phyloP scores from a whole-genome alignment of 2,329 filamentous ascomycete genomes.

The Blastomyces parvus region DNA sequence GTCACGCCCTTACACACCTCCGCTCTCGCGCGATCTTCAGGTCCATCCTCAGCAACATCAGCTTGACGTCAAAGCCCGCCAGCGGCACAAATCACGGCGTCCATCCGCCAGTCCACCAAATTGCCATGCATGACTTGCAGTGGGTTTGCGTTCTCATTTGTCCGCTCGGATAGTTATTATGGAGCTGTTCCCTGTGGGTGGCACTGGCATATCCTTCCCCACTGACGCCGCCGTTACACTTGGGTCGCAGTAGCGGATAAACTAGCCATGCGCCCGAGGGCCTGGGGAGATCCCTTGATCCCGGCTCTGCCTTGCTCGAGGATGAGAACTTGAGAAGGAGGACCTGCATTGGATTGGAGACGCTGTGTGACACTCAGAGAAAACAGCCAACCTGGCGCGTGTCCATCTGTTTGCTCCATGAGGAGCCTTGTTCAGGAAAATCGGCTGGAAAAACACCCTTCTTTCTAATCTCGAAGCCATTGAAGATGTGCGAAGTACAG shows the following conservation, averaged over 20 bases:
- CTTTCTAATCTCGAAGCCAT: neutral
- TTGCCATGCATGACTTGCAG: neutral
- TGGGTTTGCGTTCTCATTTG: neutral
- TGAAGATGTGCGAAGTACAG: neutral
- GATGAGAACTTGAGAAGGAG: no score
- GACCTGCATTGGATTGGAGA: neutral
- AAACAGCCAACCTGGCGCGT: neutral
- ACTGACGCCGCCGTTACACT: slow-evolving; percentile 3
- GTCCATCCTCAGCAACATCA: neutral
- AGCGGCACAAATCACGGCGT: neutral
- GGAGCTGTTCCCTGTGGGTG: neutral
- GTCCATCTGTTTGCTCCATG: neutral
- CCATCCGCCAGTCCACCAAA: neutral
- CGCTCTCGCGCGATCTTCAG: neutral
- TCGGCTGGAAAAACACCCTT: neutral
- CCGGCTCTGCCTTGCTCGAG: neutral
- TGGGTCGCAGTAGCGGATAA: slow-evolving; percentile 3
- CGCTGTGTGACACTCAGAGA: neutral
- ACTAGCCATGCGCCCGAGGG: neutral
- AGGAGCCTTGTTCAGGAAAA: neutral
- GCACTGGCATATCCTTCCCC: slow-evolving; percentile 1
- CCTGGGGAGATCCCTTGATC: neutral
- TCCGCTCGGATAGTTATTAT: neutral
- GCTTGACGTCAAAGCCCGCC: neutral
- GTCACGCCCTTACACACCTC: neutral